Evolutionary conservation across 352 stramenopile species (phyloP).

Genomic region (Blastocystis sp.): DNA sequence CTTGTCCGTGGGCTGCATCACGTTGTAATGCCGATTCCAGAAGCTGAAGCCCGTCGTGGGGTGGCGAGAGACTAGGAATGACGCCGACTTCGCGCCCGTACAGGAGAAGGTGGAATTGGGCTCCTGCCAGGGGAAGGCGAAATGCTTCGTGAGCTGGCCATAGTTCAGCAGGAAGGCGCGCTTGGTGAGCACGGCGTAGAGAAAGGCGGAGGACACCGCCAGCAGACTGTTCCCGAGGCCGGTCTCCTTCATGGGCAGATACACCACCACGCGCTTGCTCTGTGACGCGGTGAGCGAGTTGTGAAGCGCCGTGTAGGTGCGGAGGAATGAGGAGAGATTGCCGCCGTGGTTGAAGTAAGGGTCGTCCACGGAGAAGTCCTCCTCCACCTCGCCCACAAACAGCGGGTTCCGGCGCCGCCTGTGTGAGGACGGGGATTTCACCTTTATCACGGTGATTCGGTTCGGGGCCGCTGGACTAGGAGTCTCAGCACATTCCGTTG

Average conservation of each 20-base stretch:
- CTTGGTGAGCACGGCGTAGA: slow-evolving; percentile 38
- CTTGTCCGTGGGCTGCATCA: slow-evolving; percentile 33
- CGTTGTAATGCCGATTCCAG: slow-evolving; percentile 48
- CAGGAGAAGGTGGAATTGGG: slow-evolving; percentile 42
- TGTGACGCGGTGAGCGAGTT: slow-evolving; percentile 13
- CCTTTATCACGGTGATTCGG: too few species aligned
- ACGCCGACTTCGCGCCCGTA: background rate
- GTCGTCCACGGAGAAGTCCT: slow-evolving; percentile 12
- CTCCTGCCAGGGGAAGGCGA: background rate
- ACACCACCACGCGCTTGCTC: slow-evolving; percentile 35
- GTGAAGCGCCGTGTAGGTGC: slow-evolving; percentile 4
- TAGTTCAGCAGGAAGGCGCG: slow-evolving; percentile 48
- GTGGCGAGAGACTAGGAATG: background rate
- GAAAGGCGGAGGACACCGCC: slow-evolving; percentile 21
- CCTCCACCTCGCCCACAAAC: slow-evolving; percentile 26
- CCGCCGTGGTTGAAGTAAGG: slow-evolving; percentile 49
- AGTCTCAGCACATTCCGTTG: too few species aligned
- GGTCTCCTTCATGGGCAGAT: slow-evolving; percentile 45
- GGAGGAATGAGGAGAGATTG: slow-evolving; percentile 22
- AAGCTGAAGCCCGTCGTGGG: background rate
- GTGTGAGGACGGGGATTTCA: too few species aligned
- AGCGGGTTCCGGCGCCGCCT: slow-evolving; percentile 16
- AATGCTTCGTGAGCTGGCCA: slow-evolving; percentile 32
- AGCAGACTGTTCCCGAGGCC: slow-evolving; percentile 46
- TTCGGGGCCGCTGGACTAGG: too few species aligned